Percentiles rank a stretch among this genome's conserved stretches.
Evolutionary conservation across 352 stramenopile genomes (phyloP).

Genomic region (Phytophthora hibernalis): DNA sequence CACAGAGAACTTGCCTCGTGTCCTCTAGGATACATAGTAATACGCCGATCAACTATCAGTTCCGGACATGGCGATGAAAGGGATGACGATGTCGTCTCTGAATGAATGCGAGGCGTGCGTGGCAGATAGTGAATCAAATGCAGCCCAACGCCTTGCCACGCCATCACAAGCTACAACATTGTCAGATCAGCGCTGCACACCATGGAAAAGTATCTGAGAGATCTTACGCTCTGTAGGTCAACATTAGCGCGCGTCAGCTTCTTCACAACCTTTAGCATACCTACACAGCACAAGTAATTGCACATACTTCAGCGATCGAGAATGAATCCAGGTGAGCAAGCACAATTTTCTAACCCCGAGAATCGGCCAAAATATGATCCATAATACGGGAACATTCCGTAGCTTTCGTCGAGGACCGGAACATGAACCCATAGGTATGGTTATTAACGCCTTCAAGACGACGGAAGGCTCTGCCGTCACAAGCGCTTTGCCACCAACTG

Average conservation of each 20-base stretch:
- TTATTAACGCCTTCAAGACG: constrained; percentile 49
- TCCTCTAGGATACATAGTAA: constrained; percentile 20
- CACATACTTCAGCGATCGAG: background rate
- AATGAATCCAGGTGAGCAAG: background rate
- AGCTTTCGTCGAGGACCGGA: constrained; percentile 50
- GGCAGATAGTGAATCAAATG: constrained; percentile 18
- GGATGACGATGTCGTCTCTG: constrained; percentile 6
- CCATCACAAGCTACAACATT: constrained; percentile 30
- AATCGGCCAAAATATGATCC: constrained; percentile 48
- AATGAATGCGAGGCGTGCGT: constrained; percentile 1
- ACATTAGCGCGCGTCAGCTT: constrained; percentile 28
- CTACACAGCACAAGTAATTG: constrained; percentile 2
- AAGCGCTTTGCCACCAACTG: constrained; percentile 41
- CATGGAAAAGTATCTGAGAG: background rate
- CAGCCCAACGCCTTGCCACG: constrained; percentile 36
- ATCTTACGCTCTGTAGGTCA: constrained; percentile 29
- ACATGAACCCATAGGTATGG: constrained; percentile 57
- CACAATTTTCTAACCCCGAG: constrained; percentile 35
- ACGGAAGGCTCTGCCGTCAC: constrained; percentile 45
- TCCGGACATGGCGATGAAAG: background rate
- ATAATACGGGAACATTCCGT: constrained; percentile 62
- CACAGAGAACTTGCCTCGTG: background rate
- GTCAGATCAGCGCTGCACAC: constrained; percentile 1
- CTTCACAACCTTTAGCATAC: constrained; percentile 20
- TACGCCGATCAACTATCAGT: background rate